These are phyloP conservation scores for Erythrobasidium yunnanense DNA, from an alignment of 768 basidiomycete genomes.

Conservation along the genomic window DNA sequence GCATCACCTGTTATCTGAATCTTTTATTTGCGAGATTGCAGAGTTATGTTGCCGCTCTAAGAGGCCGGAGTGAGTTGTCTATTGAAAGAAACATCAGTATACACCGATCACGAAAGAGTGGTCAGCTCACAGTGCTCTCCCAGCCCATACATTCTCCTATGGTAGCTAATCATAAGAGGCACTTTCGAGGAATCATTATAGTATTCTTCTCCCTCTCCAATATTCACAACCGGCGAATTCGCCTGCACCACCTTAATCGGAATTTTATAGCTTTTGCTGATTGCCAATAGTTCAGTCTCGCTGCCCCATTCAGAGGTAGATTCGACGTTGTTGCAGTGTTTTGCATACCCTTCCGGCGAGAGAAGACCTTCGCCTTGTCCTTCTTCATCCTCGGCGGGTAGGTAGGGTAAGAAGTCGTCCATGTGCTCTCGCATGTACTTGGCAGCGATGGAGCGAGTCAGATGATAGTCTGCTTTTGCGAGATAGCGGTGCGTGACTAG, in stretches of 20 bases:
- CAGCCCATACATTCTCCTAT: constrained; percentile 2
- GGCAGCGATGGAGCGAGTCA: constrained; percentile 60
- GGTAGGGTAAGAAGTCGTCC: constrained; percentile 85
- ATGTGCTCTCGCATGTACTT: constrained; percentile 69
- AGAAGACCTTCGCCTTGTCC: constrained; percentile 46
- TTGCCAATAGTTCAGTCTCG: constrained; percentile 87
- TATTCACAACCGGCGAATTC: constrained; percentile 56
- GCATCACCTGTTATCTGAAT: too few species aligned
- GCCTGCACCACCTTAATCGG: constrained; percentile 87
- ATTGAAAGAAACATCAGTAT: not conserved
- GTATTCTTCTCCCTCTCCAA: constrained; percentile 56
- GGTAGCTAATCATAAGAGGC: constrained; percentile 1
- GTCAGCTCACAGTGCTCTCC: constrained; percentile 12
- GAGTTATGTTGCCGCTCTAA: not conserved
- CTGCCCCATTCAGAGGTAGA: constrained; percentile 92
- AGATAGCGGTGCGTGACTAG: not conserved
- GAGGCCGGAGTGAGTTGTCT: not conserved
- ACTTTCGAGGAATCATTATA: not conserved
- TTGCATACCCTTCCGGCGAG: constrained; percentile 37
- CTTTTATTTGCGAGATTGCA: too few species aligned
- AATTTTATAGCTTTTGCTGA: constrained; percentile 65
- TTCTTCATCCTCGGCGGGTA: constrained; percentile 57
- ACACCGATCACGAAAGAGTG: not conserved
- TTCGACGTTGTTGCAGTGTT: constrained; percentile 69
- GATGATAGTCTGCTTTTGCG: constrained; percentile 45